Conservation (phyloP, 768 basidiomycete genomes). For the Hydnum rufescens region DNA sequence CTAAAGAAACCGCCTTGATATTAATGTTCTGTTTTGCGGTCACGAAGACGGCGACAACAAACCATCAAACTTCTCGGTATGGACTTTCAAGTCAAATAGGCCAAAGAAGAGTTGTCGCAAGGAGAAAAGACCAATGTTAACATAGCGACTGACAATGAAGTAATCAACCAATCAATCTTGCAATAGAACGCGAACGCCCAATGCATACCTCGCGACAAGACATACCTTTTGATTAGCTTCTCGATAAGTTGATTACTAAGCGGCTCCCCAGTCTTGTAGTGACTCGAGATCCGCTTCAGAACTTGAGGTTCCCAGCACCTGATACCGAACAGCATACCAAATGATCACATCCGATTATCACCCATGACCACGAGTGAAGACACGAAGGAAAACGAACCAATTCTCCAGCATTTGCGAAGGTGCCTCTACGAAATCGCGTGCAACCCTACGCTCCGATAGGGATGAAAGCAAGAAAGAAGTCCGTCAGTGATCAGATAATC, state of each 20-base stretch:
- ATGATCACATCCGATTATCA: background rate
- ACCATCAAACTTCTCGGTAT: slow-evolving; percentile 38
- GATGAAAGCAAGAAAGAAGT: too few relatives aligned
- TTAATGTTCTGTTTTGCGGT: background rate
- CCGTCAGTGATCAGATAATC: background rate
- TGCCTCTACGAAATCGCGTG: slow-evolving; percentile 72
- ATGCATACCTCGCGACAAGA: slow-evolving; percentile 11
- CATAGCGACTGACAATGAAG: slow-evolving; percentile 27
- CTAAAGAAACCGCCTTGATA: slow-evolving; percentile 17
- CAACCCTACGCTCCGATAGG: slow-evolving; percentile 26
- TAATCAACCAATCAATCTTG: background rate
- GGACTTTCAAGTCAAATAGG: slow-evolving; percentile 56
- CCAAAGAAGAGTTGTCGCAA: slow-evolving; percentile 74
- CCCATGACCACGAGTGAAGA: slow-evolving; percentile 1
- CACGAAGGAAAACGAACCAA: too few relatives aligned
- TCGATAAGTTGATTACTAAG: slow-evolving; percentile 53
- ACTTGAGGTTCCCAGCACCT: slow-evolving; percentile 75
- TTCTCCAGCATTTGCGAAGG: slow-evolving; percentile 88
- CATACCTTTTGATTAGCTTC: slow-evolving; percentile 60
- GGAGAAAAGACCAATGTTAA: slow-evolving; percentile 66
- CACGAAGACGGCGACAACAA: slow-evolving; percentile 6
- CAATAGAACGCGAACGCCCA: background rate
- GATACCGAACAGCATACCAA: slow-evolving; percentile 17
- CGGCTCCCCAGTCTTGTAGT: slow-evolving; percentile 54
- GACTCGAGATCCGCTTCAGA: slow-evolving; percentile 57